Conservation (phyloP, 164 flowering plant species). For the Vitis rotundifolia region DNA sequence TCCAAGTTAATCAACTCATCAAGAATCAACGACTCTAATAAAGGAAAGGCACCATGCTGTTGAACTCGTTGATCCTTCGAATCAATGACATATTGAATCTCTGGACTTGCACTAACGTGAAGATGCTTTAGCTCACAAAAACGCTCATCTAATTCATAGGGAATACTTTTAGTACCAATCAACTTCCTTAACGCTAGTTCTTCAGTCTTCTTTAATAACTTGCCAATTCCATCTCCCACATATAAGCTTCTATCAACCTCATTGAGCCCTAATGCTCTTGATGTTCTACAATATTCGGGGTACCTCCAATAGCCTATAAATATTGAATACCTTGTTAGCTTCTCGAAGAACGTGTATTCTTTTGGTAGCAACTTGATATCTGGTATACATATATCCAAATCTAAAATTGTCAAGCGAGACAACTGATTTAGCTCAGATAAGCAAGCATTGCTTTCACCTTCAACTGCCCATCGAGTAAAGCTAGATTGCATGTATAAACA, state of each 20-base stretch:
- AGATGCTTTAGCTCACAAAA: conserved; percentile 14
- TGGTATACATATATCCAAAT: not conserved
- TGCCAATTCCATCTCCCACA: not conserved
- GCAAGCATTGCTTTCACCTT: conserved; percentile 11
- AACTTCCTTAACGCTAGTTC: no score
- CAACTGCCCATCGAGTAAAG: conserved; percentile 6
- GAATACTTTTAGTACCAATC: no score
- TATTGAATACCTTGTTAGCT: not conserved
- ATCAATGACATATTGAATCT: not conserved
- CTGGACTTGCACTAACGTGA: not conserved
- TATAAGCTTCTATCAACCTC: not conserved
- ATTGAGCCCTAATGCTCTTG: not conserved
- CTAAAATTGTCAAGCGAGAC: not conserved
- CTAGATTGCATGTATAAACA: conserved; percentile 16
- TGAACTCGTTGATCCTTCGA: not conserved
- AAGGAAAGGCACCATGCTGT: conserved; percentile 1
- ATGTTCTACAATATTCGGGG: not conserved
- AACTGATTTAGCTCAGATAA: conserved; percentile 12
- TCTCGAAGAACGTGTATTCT: not conserved
- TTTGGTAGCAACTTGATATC: not conserved
- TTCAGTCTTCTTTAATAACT: conserved; percentile 8
- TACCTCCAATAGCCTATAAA: conserved; percentile 12
- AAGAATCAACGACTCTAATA: conserved; percentile 11
- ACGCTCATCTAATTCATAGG: not conserved
- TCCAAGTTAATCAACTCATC: no score